Evolutionary conservation across 768 basidiomycete genomes (phyloP).

Genomic region (Mycena olivaceomarginata): DNA sequence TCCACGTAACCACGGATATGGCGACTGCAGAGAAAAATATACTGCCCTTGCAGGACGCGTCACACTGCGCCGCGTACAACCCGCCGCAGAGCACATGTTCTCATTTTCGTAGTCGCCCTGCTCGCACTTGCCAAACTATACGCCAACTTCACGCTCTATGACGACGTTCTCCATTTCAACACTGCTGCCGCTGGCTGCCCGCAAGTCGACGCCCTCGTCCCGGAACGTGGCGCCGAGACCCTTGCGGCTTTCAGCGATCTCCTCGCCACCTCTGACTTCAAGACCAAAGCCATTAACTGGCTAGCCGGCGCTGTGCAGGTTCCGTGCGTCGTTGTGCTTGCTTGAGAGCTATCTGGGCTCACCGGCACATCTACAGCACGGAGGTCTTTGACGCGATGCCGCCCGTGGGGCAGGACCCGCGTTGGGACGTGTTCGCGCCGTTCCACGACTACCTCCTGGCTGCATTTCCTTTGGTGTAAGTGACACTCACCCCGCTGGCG

Average conservation of each 20-base stretch:
- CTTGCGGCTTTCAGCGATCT: slow-evolving; percentile 30
- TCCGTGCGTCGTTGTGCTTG: slow-evolving; percentile 37
- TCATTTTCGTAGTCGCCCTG: neutral
- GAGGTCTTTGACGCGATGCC: slow-evolving; percentile 71
- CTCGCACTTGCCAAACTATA: neutral
- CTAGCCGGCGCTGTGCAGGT: slow-evolving; percentile 55
- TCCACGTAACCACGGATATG: neutral
- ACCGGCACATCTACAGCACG: slow-evolving; percentile 57
- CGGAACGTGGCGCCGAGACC: slow-evolving; percentile 21
- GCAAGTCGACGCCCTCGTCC: slow-evolving; percentile 32
- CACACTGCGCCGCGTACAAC: neutral
- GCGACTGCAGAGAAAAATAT: neutral
- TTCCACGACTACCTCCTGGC: slow-evolving; percentile 63
- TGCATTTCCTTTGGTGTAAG: slow-evolving; percentile 79
- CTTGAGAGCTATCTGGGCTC: neutral
- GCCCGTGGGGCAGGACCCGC: slow-evolving; percentile 67
- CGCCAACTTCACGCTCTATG: neutral
- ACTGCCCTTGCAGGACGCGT: neutral
- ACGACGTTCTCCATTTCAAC: neutral
- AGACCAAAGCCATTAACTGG: slow-evolving; percentile 49
- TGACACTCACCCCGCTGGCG: slow-evolving; percentile 9
- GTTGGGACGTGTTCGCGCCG: slow-evolving; percentile 63
- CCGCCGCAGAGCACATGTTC: neutral
- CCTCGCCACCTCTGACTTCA: slow-evolving; percentile 47
- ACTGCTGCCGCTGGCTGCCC: slow-evolving; percentile 21